A percentile compares a stretch with the other conserved stretches of the same genome.
These are phyloP conservation scores for Botrytis cinerea DNA, from an alignment of 2,329 filamentous ascomycete genomes.

Conservation along the genomic window DNA sequence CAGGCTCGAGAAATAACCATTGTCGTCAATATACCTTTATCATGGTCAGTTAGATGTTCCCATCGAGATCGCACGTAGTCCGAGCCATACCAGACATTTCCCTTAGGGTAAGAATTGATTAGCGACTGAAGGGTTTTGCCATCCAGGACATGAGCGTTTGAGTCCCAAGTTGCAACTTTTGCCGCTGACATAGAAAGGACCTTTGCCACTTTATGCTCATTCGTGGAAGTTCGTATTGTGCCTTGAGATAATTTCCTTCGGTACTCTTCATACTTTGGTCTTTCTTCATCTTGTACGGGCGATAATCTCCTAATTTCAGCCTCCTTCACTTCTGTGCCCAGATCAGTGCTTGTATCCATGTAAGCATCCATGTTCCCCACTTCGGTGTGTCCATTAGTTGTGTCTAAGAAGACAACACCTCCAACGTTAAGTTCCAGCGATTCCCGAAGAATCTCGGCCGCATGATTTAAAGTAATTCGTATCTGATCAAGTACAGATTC, in stretches of 20 bases:
- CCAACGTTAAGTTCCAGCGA: slow-evolving; percentile 38
- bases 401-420: slow-evolving; percentile 39
- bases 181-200: slow-evolving; percentile 35
- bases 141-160: slow-evolving; percentile 31
- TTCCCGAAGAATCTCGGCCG: slow-evolving; percentile 37
- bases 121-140: slow-evolving; percentile 34
- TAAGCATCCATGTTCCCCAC: slow-evolving; percentile 26
- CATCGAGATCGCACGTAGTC: not conserved
- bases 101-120: slow-evolving; percentile 38
- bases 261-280: not conserved
- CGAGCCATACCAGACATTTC: slow-evolving; percentile 37
- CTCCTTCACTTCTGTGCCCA: slow-evolving; percentile 26
- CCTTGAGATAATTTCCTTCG: slow-evolving; percentile 27
- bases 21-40: slow-evolving; percentile 34
- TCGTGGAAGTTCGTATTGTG: slow-evolving; percentile 28
- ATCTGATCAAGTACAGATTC: slow-evolving; percentile 37
- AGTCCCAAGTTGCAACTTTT: slow-evolving; percentile 32
- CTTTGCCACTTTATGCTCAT: slow-evolving; percentile 34
- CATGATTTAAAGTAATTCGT: slow-evolving; percentile 35
- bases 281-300: not conserved
- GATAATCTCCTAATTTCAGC: slow-evolving; percentile 10
- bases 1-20: slow-evolving; percentile 39
- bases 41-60: not conserved
- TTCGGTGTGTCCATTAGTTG: slow-evolving; percentile 32
- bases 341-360: slow-evolving; percentile 25